Evolutionary conservation across 2,329 filamentous ascomycete genomes (phyloP).

Genomic region (Penicillium fuscoglaucum): DNA sequence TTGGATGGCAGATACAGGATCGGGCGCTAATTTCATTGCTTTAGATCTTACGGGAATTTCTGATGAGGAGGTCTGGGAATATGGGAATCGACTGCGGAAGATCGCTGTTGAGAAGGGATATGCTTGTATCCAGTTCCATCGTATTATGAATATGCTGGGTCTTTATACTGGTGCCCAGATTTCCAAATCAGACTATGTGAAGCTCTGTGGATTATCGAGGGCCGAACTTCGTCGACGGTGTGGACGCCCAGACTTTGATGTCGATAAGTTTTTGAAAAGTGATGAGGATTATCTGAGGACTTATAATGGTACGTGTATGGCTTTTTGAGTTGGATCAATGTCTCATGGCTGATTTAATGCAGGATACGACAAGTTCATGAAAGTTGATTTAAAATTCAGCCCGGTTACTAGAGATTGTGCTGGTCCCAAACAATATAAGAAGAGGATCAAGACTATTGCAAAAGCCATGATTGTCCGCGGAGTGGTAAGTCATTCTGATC

Average conservation of each 20-base stretch:
- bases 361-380: constrained; percentile 14
- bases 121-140: constrained; percentile 10
- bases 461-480: constrained; percentile 10
- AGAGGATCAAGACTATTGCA: constrained; percentile 9
- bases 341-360: background rate
- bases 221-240: constrained; percentile 6
- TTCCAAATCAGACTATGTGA: constrained; percentile 9
- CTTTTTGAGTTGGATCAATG: background rate
- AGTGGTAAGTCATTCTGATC: background rate
- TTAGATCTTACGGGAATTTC: constrained; percentile 11
- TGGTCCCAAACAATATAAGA: constrained; percentile 11
- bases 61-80: constrained; percentile 13
- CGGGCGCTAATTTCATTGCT: background rate
- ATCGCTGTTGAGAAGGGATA: constrained; percentile 7
- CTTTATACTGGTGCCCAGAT: constrained; percentile 1
- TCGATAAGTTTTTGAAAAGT: constrained; percentile 8
- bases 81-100: constrained; percentile 13
- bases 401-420: constrained; percentile 5
- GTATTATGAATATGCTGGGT: constrained; percentile 10
- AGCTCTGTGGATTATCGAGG: constrained; percentile 2
- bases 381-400: constrained; percentile 11
- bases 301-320: constrained; percentile 1
- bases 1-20: background rate
- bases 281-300: constrained; percentile 11
- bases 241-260: constrained; percentile 6